Evolutionary conservation across 371 early-diverging fungal genomes (phyloP).

Genomic region (Homolaphlyctis polyrhiza): DNA sequence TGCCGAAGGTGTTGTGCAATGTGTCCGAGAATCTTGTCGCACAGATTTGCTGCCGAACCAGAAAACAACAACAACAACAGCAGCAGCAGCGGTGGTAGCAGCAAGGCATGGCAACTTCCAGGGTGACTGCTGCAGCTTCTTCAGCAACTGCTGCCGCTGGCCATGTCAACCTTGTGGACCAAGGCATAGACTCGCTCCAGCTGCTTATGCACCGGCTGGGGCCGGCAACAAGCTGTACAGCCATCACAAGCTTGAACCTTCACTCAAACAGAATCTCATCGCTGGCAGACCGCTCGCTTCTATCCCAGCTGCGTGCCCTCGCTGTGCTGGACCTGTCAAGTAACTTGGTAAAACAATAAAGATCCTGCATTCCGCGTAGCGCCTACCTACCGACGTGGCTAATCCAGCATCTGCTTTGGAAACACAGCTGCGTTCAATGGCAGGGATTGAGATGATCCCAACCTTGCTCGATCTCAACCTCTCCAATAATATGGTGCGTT

Average conservation of each 20-base stretch:
- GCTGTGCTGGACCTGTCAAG: conserved; percentile 23
- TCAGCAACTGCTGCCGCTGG: too few relatives aligned
- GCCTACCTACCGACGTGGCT: not conserved
- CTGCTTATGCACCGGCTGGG: not conserved
- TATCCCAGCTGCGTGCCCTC: conserved; percentile 14
- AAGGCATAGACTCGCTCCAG: not conserved
- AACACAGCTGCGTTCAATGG: conserved; percentile 18
- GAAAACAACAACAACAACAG: too few relatives aligned
- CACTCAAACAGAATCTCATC: conserved; percentile 20
- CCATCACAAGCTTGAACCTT: conserved; percentile 12
- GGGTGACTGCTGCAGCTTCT: too few relatives aligned
- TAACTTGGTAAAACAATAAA: conserved; percentile 16
- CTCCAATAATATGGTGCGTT: conserved; percentile 31
- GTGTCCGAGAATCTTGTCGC: too few relatives aligned
- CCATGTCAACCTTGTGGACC: conserved; percentile 4
- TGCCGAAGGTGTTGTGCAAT: too few relatives aligned
- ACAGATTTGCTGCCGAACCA: too few relatives aligned
- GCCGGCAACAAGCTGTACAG: not conserved
- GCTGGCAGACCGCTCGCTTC: conserved; percentile 10
- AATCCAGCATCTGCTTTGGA: not conserved
- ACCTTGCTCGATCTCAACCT: conserved; percentile 30
- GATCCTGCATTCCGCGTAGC: not conserved
- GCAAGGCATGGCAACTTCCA: too few relatives aligned
- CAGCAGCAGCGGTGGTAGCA: too few relatives aligned
- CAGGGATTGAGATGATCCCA: conserved; percentile 13